A percentile compares a stretch with the other conserved stretches of the same genome.
Conservation (phyloP, 768 basidiomycete species). For the Clitopilus passeckerianus region DNA sequence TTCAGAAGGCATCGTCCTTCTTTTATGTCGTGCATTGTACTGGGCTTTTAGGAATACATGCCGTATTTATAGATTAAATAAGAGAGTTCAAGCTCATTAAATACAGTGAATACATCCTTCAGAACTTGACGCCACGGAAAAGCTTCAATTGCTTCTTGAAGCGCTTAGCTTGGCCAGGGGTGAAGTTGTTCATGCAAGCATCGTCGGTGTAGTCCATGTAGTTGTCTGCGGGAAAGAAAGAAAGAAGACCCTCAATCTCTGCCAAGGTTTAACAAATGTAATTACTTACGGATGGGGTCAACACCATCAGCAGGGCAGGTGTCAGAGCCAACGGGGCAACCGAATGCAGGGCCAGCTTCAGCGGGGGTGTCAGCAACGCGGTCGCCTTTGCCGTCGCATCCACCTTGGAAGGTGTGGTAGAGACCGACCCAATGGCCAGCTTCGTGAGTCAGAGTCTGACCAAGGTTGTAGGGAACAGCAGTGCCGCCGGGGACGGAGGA, state of each 20-base stretch:
- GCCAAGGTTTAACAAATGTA: neutral
- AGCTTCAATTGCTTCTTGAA: constrained; percentile 23
- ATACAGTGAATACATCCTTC: neutral
- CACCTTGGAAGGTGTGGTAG: constrained; percentile 39
- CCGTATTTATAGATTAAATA: neutral
- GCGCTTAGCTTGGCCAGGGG: constrained; percentile 33
- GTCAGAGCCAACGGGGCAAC: constrained; percentile 30
- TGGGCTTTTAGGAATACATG: neutral
- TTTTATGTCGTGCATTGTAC: too few species aligned
- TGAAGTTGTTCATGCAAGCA: constrained; percentile 38
- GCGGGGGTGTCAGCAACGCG: constrained; percentile 36
- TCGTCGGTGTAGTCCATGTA: constrained; percentile 46
- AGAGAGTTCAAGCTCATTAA: neutral
- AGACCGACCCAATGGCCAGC: constrained; percentile 44
- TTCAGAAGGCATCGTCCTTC: too few species aligned
- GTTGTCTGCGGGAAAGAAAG: constrained; percentile 20
- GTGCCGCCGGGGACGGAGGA: constrained; percentile 20
- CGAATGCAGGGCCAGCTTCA: constrained; percentile 24
- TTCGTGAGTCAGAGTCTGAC: constrained; percentile 41
- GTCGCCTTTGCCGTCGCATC: constrained; percentile 29
- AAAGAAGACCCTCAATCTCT: too few species aligned
- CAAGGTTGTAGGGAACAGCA: constrained; percentile 23
- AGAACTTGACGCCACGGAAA: constrained; percentile 18
- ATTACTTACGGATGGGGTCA: constrained; percentile 34
- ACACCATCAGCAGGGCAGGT: constrained; percentile 27